These are phyloP conservation scores for Cystobasidiopsis lactophilus DNA, from an alignment of 768 basidiomycete species.

Conservation along the genomic window DNA sequence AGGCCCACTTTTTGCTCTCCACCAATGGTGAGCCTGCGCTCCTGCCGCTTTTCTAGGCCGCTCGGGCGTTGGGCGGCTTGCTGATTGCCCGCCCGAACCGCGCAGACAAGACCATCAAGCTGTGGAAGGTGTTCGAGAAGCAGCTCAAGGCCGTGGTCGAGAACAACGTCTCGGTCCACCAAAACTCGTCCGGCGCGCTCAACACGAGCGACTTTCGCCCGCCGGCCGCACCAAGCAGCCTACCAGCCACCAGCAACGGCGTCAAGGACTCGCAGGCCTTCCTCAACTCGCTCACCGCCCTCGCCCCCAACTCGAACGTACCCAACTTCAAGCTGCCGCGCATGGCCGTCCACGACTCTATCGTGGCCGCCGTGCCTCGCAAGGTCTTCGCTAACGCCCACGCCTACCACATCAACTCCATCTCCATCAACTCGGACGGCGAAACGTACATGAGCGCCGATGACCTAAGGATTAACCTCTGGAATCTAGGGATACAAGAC, in stretches of 20 bases:
- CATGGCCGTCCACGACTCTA: conserved; percentile 84
- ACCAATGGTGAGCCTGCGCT: conserved; percentile 55
- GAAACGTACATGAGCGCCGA: conserved; percentile 99
- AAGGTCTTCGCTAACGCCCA: conserved; percentile 99
- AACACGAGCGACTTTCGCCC: conserved; percentile 21
- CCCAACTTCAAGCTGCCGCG: conserved; percentile 54
- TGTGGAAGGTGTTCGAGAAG: conserved; percentile 99
- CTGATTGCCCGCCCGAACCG: not conserved
- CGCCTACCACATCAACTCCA: conserved; percentile 99
- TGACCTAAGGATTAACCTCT: conserved; percentile 86
- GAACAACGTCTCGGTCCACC: conserved; percentile 60
- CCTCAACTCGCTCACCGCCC: not conserved
- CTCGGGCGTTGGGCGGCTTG: not conserved
- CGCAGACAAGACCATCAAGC: conserved; percentile 96
- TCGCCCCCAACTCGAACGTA: conserved; percentile 13
- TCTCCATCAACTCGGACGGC: conserved; percentile 96
- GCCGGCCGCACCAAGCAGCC: not conserved
- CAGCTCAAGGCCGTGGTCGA: conserved; percentile 84
- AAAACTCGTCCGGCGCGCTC: not conserved
- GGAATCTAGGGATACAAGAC: conserved; percentile 96
- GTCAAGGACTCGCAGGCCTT: not conserved
- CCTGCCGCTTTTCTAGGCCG: not conserved
- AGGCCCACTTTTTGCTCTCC: conserved; percentile 86
- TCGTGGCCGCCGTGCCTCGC: conserved; percentile 91
- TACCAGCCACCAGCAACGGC: not conserved